Conservation (phyloP, 345 rosid species). For the Hibiscus tridactylites region DNA sequence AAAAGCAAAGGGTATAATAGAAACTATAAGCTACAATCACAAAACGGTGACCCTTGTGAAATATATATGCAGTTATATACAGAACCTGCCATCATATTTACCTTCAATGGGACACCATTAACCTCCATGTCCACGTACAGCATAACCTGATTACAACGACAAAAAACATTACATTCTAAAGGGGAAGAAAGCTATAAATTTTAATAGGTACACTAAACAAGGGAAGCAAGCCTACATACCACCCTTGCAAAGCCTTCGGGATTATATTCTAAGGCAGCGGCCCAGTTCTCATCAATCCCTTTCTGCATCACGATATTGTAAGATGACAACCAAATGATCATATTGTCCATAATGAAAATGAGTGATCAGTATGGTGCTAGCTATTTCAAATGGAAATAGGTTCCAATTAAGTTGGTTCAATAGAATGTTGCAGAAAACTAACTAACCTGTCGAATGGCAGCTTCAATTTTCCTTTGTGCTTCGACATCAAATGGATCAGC, state of each 20-base stretch:
- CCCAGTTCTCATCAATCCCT: slow-evolving; percentile 99
- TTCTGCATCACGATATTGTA: slow-evolving; percentile 40
- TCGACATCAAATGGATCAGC: slow-evolving; percentile 99
- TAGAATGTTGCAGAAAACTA: slow-evolving; percentile 8
- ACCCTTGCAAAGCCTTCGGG: slow-evolving; percentile 99
- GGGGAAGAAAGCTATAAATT: background rate
- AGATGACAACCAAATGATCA: background rate
- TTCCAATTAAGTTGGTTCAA: background rate
- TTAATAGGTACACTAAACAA: slow-evolving; percentile 4
- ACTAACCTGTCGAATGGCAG: slow-evolving; percentile 87
- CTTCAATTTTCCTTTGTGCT: slow-evolving; percentile 96
- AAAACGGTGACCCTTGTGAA: background rate
- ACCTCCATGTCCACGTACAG: slow-evolving; percentile 99
- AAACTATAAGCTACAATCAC: background rate
- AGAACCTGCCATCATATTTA: slow-evolving; percentile 19
- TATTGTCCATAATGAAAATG: background rate
- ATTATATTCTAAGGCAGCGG: slow-evolving; percentile 91
- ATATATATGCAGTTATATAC: background rate
- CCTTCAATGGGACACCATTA: slow-evolving; percentile 89
- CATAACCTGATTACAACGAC: slow-evolving; percentile 57
- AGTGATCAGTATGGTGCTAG: background rate
- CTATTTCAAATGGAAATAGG: background rate
- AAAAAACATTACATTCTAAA: slow-evolving; percentile 9
- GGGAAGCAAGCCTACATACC: slow-evolving; percentile 47
- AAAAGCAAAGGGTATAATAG: background rate